These are phyloP conservation scores for Debaryomyces sp. DNA, from an alignment of 1,139 yeast species.

Conservation along the genomic window DNA sequence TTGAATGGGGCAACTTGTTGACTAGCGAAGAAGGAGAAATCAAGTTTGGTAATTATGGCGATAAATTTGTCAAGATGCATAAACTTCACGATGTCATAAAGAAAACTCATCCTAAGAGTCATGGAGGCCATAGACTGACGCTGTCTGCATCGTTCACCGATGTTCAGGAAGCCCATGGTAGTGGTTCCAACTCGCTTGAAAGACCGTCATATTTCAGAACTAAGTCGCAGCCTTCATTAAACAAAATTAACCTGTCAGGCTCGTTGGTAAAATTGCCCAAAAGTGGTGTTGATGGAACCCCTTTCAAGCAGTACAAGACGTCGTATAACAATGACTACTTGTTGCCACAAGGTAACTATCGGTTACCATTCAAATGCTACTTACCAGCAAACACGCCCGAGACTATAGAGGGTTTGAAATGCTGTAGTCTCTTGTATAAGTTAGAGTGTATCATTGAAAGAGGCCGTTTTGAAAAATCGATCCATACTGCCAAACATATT, in stretches of 20 bases:
- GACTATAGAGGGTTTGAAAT: slow-evolving; percentile 64
- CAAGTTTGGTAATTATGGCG: slow-evolving; percentile 46
- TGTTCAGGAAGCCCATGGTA: slow-evolving; percentile 4
- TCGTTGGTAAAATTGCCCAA: slow-evolving; percentile 29
- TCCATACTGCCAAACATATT: slow-evolving; percentile 34
- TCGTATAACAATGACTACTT: slow-evolving; percentile 41
- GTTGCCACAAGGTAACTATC: slow-evolving; percentile 67
- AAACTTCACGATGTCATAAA: slow-evolving; percentile 10
- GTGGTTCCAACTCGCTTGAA: slow-evolving; percentile 7
- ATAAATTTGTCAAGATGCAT: slow-evolving; percentile 24
- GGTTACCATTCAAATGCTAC: slow-evolving; percentile 58
- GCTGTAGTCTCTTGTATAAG: slow-evolving; percentile 59
- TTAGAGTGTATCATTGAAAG: slow-evolving; percentile 59
- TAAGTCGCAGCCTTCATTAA: slow-evolving; percentile 20
- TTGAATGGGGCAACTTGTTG: slow-evolving; percentile 63
- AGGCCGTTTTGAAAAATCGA: slow-evolving; percentile 49
- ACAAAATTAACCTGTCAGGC: not conserved
- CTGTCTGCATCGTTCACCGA: slow-evolving; percentile 1
- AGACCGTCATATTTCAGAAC: slow-evolving; percentile 24
- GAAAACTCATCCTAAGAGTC: slow-evolving; percentile 2
- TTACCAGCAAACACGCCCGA: slow-evolving; percentile 66
- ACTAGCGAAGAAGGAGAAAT: slow-evolving; percentile 48
- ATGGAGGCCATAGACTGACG: not conserved
- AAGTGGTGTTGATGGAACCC: slow-evolving; percentile 50
- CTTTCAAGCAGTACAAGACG: slow-evolving; percentile 29